Base-by-base conservation (phyloP, 2,329 filamentous ascomycete genomes). In the Coleophoma crateriformis region DNA sequence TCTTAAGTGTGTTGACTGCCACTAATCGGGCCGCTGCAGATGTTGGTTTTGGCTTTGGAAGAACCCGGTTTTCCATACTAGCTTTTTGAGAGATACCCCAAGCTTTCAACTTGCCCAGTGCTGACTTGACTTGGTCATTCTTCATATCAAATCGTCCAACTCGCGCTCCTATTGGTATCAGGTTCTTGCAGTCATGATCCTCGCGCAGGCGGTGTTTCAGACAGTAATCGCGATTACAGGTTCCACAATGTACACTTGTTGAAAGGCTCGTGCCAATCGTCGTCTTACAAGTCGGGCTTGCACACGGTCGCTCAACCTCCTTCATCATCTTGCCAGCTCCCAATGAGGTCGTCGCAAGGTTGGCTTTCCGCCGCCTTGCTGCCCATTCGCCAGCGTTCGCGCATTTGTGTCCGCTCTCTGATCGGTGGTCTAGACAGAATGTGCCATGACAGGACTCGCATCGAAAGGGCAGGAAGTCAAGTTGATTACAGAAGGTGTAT, bases 401-500 rank as follows among this genome's bases (percentile, higher is more conserved):
- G 68, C 82, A 86, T 63, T 82, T 79, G 72, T 99, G 95, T 0
- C 88, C 73, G 17, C 82, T 80, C 72, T 97, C 92, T 61, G 83
- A 86, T 49, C 92, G 88, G 75, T 99, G 94, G 65, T 97, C 92
- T 58, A 95, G 86, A 68, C 95, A 99, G 73, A 84, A 99, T 14
- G 87, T 92, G 51, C 81, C 79, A 56, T 68, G 79, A 72, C 94
- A 99, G 59, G 88, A 94, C 66, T 95, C 88, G 73, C 94, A 99
- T 64, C 84, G 79, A 69, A 97, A 97, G 4, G 94, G 94, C 4
- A 99, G 82, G 68, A 99, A 97, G 71, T 97, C 94, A 53, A 97
- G 87, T 65, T 94, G 88, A 66, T 91, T 87, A 76, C 94, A 99
- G 76, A 90, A 95, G 57, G 86, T 76, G 70, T 88, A 85, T 68